Conservation (phyloP, 805 yeast genomes). For the Starmerella apicola region DNA sequence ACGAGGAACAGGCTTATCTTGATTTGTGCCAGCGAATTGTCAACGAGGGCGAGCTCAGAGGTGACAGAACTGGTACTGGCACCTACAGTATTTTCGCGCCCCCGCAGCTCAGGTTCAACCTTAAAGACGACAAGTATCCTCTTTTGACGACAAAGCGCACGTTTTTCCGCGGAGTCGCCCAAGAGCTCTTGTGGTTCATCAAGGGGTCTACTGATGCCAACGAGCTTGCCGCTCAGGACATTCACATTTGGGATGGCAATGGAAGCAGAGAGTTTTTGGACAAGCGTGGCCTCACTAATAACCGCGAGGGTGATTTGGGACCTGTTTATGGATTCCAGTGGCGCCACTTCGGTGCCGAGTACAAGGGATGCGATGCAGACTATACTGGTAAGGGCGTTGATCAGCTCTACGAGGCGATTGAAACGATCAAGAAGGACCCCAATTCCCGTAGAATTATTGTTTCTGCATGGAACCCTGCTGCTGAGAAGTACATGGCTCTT, state of each 20-base stretch:
- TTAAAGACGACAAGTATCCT: conserved; percentile 66
- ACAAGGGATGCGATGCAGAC: conserved; percentile 73
- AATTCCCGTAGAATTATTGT: conserved; percentile 87
- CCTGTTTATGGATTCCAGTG: conserved; percentile 99
- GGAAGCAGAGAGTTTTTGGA: conserved; percentile 89
- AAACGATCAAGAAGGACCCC: conserved; percentile 74
- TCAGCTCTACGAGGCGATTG: conserved; percentile 69
- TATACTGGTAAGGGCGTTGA: conserved; percentile 83
- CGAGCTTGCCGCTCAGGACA: conserved; percentile 63
- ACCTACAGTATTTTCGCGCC: conserved; percentile 87
- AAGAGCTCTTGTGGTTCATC: conserved; percentile 88
- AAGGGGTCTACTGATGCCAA: conserved; percentile 83
- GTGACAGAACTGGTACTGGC: conserved; percentile 97
- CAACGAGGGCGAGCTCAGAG: conserved; percentile 75
- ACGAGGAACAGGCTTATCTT: conserved; percentile 75
- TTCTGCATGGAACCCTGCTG: conserved; percentile 99
- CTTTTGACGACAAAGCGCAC: conserved; percentile 86
- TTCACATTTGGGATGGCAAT: conserved; percentile 98
- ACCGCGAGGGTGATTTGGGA: conserved; percentile 90
- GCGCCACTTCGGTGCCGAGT: conserved; percentile 97
- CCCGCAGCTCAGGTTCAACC: conserved; percentile 77
- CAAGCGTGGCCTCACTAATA: conserved; percentile 59
- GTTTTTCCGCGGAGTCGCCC: conserved; percentile 74
- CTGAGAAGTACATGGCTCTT: conserved; percentile 82
- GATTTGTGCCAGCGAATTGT: conserved; percentile 70